A percentile compares a stretch with the other conserved stretches of the same genome.
These are phyloP conservation scores for Samsoniella hepiali DNA, from an alignment of 2,329 filamentous ascomycete genomes.

Conservation along the genomic window DNA sequence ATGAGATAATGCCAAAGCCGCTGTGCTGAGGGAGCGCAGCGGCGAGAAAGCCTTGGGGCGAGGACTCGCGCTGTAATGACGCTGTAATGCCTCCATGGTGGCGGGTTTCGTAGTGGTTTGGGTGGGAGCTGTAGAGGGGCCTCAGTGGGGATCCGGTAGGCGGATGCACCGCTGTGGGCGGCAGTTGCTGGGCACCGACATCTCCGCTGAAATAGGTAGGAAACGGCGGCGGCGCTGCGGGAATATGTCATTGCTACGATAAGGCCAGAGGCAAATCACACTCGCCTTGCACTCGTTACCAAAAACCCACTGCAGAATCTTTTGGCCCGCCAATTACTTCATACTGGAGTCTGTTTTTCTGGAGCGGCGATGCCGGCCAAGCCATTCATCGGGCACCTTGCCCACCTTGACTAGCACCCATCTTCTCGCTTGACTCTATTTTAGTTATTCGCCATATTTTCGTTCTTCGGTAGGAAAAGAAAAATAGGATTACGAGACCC, in stretches of 20 bases:
- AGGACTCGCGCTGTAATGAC: neutral
- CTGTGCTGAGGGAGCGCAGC: neutral
- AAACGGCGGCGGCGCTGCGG: neutral
- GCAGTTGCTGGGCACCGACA: neutral
- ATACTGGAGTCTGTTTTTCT: neutral
- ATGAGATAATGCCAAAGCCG: constrained; percentile 12
- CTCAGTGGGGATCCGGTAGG: neutral
- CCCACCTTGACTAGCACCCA: too few relatives aligned
- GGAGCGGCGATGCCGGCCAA: neutral
- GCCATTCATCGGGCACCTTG: neutral
- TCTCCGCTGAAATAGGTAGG: neutral
- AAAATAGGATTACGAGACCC: neutral
- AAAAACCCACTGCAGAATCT: neutral
- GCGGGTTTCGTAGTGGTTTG: neutral
- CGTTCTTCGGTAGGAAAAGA: too few relatives aligned
- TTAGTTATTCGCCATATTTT: too few relatives aligned
- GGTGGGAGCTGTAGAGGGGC: neutral
- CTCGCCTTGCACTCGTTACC: neutral
- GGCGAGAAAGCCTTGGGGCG: neutral
- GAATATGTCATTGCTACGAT: constrained; percentile 5
- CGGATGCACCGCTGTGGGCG: neutral
- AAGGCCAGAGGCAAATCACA: neutral
- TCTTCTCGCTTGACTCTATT: too few relatives aligned
- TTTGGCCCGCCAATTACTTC: neutral
- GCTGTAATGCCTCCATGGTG: neutral